Conservation (phyloP, 1,139 yeast genomes). For the Sporopachydermia cereana region DNA sequence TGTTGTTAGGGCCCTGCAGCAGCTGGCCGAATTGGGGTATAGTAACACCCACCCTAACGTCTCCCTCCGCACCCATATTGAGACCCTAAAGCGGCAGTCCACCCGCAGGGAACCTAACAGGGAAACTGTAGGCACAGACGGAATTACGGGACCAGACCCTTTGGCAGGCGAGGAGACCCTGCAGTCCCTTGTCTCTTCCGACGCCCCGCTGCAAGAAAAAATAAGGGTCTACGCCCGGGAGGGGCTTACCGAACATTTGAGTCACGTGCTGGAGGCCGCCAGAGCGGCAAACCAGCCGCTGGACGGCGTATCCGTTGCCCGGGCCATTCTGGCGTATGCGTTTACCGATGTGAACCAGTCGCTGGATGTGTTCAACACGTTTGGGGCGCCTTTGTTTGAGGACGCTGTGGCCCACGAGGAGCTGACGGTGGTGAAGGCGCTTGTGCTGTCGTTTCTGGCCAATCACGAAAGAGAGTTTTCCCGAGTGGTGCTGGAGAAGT, state of each 20-base stretch:
- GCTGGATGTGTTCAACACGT: background rate
- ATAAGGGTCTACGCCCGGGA: background rate
- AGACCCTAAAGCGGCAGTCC: background rate
- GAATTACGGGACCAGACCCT: background rate
- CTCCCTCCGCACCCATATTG: background rate
- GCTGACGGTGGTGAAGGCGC: background rate
- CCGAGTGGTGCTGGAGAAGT: background rate
- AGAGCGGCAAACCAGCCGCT: background rate
- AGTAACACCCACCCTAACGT: background rate
- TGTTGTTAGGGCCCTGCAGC: background rate
- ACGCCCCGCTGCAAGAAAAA: background rate
- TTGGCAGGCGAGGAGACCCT: background rate
- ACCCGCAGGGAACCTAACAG: background rate
- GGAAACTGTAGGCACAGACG: background rate
- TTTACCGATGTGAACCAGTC: background rate
- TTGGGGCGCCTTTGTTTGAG: background rate
- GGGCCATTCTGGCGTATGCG: background rate
- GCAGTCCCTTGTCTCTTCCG: background rate
- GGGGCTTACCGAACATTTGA: background rate
- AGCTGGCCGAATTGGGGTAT: background rate
- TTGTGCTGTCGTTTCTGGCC: background rate
- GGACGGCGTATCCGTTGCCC: background rate
- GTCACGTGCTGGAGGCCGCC: background rate
- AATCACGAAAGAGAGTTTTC: constrained; percentile 4
- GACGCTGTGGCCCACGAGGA: background rate